phyloP scores from a whole-genome alignment of 1,284 basidiomycete genomes.

The Leccinum angustisporum region DNA sequence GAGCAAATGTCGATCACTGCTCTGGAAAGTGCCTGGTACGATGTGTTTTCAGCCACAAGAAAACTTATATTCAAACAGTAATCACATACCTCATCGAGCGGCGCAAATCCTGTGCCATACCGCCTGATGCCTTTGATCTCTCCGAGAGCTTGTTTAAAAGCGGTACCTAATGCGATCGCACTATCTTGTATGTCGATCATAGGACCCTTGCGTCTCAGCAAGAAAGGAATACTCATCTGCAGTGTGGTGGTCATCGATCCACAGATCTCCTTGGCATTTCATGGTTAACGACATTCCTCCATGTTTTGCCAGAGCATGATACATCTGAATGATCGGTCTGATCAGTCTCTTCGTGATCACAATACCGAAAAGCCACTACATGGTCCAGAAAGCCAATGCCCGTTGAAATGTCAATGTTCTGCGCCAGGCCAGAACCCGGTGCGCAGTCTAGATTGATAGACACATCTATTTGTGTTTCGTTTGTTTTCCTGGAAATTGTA shows the following conservation, averaged over 20 bases:
- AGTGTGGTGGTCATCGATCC: constrained; percentile 99
- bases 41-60: constrained; percentile 2
- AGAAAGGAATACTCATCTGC: constrained; percentile 70
- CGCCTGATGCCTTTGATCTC: constrained; percentile 93
- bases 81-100: constrained; percentile 85
- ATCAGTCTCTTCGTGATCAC: constrained; percentile 4
- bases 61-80: constrained; percentile 7
- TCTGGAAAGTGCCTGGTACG: constrained; percentile 78
- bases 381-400: constrained; percentile 99
- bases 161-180: constrained; percentile 89
- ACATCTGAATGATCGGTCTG: constrained; percentile 68
- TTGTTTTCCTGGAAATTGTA: constrained; percentile 82
- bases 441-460: constrained; percentile 81
- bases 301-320: constrained; percentile 92
- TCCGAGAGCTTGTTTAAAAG: constrained; percentile 95
- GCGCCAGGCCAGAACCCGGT: constrained; percentile 60
- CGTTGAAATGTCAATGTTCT: constrained; percentile 86
- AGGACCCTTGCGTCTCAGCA: constrained; percentile 15
- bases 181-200: constrained; percentile 70
- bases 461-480: constrained; percentile 90
- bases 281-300: constrained; percentile 88
- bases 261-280: constrained; percentile 92
- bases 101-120: constrained; percentile 96
- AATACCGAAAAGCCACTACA: constrained; percentile 46
- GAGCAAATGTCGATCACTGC: constrained; percentile 99